Base-by-base conservation (phyloP, 164 flowering plant genomes). In the Magnolia officinalis region DNA sequence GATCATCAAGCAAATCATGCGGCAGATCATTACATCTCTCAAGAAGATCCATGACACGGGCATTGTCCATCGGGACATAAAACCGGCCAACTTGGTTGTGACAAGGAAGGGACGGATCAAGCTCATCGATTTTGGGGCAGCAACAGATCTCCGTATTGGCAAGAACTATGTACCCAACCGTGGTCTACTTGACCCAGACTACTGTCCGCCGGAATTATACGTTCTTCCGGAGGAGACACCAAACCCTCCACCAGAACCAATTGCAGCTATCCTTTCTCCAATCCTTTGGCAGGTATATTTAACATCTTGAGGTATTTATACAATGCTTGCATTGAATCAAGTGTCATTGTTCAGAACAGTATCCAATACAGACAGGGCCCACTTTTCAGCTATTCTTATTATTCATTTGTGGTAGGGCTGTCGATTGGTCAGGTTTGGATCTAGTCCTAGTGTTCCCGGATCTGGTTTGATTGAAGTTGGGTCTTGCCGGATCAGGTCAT, bases 201-300 rank as follows among this genome's bases (percentile, higher is more conserved):
- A 87, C 80, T 96, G 98, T 74, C 99, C 99, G 5, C 99, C 98
- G 59, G 98, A 96, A 77, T 80, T 92, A 18, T 94, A 86, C 78
- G 99, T 96, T 55, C 91, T 96, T 63, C 99, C 99, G 1, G 95
- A 92, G 77, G 98, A 96, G 84, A 96, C 99, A 74, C 99, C 99
- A 6, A 85, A 72, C 14, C 99, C 98, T 76, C 99, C 99, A 2
- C 98, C 98, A 8, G 99, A 89, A 82, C 99, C 99, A 0, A 80
- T 94, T 81, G 97, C 99, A 65, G 98, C 99, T 29, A 70, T 96
- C 8, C 87, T 96, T 79, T 96, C 99, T 82, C 97, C 98, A 26
- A 85, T 92, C 68, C 72, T 96, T 16, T 96, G 99, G 98, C 97
- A 91, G 99, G 99, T 91, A 81, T 20, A 10, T 18, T 45, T 68